Percentiles rank a stretch among this genome's conserved stretches.
These are phyloP conservation scores for Tilletia setariae DNA, from an alignment of 1,284 basidiomycete genomes.

Conservation along the genomic window DNA sequence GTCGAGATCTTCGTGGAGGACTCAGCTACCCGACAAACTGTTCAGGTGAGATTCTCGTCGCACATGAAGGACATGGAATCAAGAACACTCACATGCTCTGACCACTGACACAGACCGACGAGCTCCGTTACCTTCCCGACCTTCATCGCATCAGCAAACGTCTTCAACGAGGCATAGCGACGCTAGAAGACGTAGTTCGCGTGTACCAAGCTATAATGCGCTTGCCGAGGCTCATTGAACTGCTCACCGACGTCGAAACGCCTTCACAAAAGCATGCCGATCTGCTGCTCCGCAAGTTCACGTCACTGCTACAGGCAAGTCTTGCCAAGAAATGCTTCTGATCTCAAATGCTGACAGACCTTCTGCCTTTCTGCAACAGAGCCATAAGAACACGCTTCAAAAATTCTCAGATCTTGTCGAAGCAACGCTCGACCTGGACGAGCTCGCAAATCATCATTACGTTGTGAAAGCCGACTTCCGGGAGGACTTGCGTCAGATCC, in stretches of 20 bases:
- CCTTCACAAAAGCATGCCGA: conserved; percentile 23
- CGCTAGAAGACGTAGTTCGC: conserved; percentile 90
- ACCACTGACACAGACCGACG: conserved; percentile 66
- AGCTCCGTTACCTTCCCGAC: conserved; percentile 87
- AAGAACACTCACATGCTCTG: conserved; percentile 23
- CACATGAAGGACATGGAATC: not conserved
- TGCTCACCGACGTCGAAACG: conserved; percentile 57
- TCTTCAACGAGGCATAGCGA: conserved; percentile 79
- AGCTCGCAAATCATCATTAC: conserved; percentile 78
- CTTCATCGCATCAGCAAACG: conserved; percentile 88
- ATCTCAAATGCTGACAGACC: not conserved
- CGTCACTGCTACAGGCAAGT: conserved; percentile 31
- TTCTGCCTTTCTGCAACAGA: not conserved
- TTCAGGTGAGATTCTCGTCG: conserved; percentile 59
- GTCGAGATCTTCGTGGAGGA: conserved; percentile 85
- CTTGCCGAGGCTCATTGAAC: conserved; percentile 72
- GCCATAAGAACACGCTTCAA: conserved; percentile 29
- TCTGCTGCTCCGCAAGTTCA: conserved; percentile 37
- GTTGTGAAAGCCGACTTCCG: conserved; percentile 92
- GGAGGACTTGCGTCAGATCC: conserved; percentile 68
- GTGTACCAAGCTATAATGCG: conserved; percentile 72
- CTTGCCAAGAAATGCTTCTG: not conserved
- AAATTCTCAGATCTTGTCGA: conserved; percentile 91
- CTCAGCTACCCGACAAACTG: conserved; percentile 65
- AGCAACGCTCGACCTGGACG: conserved; percentile 84